Conservation (phyloP, 768 basidiomycete genomes). For the Strobilomyces echinocephalus region DNA sequence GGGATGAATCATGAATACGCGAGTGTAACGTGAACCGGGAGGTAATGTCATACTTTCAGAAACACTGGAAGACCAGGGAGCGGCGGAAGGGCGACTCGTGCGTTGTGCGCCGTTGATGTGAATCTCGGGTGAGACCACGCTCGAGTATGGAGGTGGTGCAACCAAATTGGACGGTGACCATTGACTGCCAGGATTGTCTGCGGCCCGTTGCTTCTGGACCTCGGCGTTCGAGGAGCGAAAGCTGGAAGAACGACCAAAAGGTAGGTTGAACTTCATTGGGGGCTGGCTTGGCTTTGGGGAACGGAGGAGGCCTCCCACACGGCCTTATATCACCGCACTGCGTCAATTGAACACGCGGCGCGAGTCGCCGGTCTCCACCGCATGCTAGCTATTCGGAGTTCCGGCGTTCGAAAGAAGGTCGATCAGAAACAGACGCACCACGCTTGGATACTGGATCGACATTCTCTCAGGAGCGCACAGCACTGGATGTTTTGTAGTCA, state of each 20-base stretch:
- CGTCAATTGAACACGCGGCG: neutral
- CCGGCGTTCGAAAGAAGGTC: neutral
- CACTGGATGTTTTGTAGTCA: neutral
- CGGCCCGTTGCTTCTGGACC: neutral
- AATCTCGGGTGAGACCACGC: neutral
- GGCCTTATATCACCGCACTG: neutral
- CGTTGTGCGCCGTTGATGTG: constrained; percentile 1
- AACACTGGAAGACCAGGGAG: constrained; percentile 2
- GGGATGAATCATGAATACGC: constrained; percentile 23
- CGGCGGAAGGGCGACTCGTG: constrained; percentile 1
- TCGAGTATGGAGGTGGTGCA: constrained; percentile 25
- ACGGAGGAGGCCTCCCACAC: no score
- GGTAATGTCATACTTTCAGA: constrained; percentile 19
- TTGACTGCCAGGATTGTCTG: neutral
- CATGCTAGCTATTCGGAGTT: neutral
- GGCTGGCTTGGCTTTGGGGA: neutral
- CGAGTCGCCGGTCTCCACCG: neutral
- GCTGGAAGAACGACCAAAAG: constrained; percentile 3
- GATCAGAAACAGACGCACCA: constrained; percentile 2
- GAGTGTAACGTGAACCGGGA: constrained; percentile 18
- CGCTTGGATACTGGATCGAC: neutral
- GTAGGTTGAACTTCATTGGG: constrained; percentile 3
- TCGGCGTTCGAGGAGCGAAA: constrained; percentile 7
- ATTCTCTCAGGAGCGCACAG: neutral
- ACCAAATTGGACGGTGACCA: constrained; percentile 5